phyloP scores from a whole-genome alignment of 169 alveolate genomes.

The Plasmodium relictum region DNA sequence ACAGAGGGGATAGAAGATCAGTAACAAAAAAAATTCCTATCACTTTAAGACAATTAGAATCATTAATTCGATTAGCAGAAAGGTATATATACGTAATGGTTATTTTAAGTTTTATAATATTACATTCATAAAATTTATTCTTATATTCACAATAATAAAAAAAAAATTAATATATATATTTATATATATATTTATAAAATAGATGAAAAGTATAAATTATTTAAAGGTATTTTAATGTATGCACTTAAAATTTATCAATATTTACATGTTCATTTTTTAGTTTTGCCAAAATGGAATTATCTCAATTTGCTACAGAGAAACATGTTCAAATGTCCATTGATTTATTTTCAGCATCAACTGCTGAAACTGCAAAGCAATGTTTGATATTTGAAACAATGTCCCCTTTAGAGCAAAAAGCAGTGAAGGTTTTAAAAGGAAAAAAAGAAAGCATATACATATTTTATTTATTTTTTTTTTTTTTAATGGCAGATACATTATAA shows the following conservation, averaged over 20 bases:
- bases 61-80: slow-evolving; percentile 97
- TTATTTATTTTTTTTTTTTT: background rate
- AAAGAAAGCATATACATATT: background rate
- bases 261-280: slow-evolving; percentile 58
- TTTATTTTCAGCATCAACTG: slow-evolving; percentile 92
- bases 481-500: background rate
- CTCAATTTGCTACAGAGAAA: slow-evolving; percentile 89
- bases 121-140: too few relatives aligned
- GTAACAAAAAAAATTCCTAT: slow-evolving; percentile 95
- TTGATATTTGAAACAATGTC: slow-evolving; percentile 87
- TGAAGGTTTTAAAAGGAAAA: slow-evolving; percentile 76
- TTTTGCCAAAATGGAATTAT: slow-evolving; percentile 93
- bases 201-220: too few relatives aligned
- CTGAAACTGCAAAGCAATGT: slow-evolving; percentile 90
- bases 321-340: slow-evolving; percentile 94
- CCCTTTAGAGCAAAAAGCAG: slow-evolving; percentile 87
- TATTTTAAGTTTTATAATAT: too few relatives aligned
- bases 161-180: background rate
- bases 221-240: background rate
- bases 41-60: slow-evolving; percentile 99
- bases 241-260: background rate
- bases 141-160: too few relatives aligned
- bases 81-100: slow-evolving; percentile 41
- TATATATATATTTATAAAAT: too few relatives aligned
- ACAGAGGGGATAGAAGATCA: slow-evolving; percentile 90